Percentiles rank a stretch among this genome's conserved stretches.
phyloP scores from a whole-genome alignment of 805 yeast species.

The Starmera quercuum region DNA sequence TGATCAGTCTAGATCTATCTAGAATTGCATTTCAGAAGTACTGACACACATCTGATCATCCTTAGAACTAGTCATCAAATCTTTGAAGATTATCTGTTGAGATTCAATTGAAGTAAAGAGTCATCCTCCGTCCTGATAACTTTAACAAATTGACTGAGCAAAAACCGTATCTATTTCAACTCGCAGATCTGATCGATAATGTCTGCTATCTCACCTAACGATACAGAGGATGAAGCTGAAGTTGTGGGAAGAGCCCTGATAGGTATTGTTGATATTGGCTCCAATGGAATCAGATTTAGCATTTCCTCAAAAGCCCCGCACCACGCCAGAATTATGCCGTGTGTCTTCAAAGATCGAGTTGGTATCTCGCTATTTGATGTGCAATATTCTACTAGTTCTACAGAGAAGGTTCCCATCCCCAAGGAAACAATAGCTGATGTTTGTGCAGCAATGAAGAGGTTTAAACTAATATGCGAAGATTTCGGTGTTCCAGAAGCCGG shows the following conservation, averaged over 20 bases:
- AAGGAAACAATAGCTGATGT: constrained; percentile 51
- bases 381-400: constrained; percentile 34
- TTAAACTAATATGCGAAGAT: constrained; percentile 62
- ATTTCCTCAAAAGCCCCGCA: constrained; percentile 62
- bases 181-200: background rate
- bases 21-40: too few species aligned
- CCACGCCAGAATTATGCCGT: constrained; percentile 71
- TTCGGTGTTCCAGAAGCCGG: constrained; percentile 59
- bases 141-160: background rate
- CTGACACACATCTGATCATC: too few species aligned
- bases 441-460: constrained; percentile 56
- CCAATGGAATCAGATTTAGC: constrained; percentile 67
- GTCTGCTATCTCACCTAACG: constrained; percentile 13
- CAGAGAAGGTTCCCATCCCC: constrained; percentile 45
- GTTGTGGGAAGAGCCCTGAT: constrained; percentile 50
- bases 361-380: constrained; percentile 64
- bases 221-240: constrained; percentile 39
- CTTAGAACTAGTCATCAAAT: too few species aligned
- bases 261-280: constrained; percentile 72
- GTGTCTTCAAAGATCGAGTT: constrained; percentile 66
- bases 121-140: too few species aligned
- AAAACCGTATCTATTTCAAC: too few species aligned
- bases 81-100: too few species aligned
- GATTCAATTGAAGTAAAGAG: too few species aligned
- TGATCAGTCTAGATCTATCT: too few species aligned